Evolutionary conservation across 2,329 filamentous ascomycete genomes (phyloP).

Genomic region (Pyrenochaeta sp.): DNA sequence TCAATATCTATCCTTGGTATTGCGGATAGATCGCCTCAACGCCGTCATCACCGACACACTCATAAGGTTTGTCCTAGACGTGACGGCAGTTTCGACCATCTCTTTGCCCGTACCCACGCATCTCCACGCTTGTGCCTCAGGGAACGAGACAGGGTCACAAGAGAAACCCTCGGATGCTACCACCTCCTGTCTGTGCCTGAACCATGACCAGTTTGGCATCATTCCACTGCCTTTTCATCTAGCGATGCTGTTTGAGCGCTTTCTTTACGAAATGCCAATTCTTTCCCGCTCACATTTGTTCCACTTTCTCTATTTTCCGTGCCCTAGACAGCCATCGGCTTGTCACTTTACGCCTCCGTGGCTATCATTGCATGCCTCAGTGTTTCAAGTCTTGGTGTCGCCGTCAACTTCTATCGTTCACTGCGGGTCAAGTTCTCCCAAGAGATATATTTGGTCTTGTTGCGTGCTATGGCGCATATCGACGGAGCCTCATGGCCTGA

Average conservation of each 20-base stretch:
- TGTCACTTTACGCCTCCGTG: not conserved
- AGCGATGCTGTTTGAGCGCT: slow-evolving; percentile 1
- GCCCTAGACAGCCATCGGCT: not conserved
- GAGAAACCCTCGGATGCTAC: slow-evolving; percentile 3
- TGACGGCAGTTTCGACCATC: slow-evolving; percentile 21
- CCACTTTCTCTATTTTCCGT: not conserved
- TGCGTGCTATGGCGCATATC: not conserved
- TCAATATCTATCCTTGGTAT: slow-evolving; percentile 2
- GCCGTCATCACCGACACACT: slow-evolving; percentile 1
- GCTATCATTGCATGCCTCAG: slow-evolving; percentile 3
- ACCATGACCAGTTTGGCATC: slow-evolving; percentile 1
- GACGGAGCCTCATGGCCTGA: not conserved
- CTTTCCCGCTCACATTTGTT: not conserved
- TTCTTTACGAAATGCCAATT: not conserved
- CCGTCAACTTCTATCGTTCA: not conserved
- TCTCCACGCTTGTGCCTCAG: slow-evolving; percentile 18
- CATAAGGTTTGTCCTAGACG: slow-evolving; percentile 13
- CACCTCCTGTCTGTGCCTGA: slow-evolving; percentile 21
- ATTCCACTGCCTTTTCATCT: not conserved
- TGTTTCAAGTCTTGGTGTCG: slow-evolving; percentile 11
- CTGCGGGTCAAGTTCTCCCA: not conserved
- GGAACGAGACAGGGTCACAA: slow-evolving; percentile 12
- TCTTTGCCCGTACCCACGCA: slow-evolving; percentile 10
- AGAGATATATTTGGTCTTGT: slow-evolving; percentile 11
- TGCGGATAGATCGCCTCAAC: slow-evolving; percentile 1